Conservation (phyloP, 2,329 filamentous ascomycete genomes). For the Fusarium napiforme region DNA sequence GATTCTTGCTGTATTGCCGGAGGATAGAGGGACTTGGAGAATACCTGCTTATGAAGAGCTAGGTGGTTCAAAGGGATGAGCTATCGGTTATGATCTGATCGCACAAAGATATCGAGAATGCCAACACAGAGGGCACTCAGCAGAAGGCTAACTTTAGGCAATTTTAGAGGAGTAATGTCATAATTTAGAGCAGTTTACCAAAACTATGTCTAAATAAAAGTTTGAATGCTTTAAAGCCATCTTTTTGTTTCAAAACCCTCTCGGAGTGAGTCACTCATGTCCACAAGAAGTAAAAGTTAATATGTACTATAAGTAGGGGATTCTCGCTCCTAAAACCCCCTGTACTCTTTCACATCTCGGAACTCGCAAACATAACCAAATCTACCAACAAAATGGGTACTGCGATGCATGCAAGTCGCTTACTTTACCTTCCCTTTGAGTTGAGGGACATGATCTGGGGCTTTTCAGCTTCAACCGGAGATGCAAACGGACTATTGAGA, state of each 20-base stretch:
- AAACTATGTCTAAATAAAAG: neutral
- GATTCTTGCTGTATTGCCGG: slow-evolving; percentile 20
- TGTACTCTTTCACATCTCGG: no score
- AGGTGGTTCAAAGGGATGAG: neutral
- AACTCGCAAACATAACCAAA: neutral
- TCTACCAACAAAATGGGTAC: neutral
- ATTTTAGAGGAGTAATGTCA: neutral
- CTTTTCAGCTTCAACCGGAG: neutral
- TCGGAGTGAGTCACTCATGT: neutral
- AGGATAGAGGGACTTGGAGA: slow-evolving; percentile 20
- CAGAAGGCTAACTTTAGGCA: no score
- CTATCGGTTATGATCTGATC: neutral
- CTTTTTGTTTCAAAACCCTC: neutral
- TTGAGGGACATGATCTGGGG: slow-evolving; percentile 20
- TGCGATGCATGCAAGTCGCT: neutral
- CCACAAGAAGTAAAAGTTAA: neutral
- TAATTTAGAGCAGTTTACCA: neutral
- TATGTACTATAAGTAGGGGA: neutral
- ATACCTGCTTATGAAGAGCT: slow-evolving; percentile 24
- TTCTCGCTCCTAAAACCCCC: neutral
- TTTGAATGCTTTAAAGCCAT: no score
- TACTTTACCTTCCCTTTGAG: slow-evolving; percentile 15
- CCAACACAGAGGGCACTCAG: neutral
- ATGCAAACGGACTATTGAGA: slow-evolving; percentile 5
- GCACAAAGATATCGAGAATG: neutral